phyloP scores from a whole-genome alignment of 768 basidiomycete species.

The Mycena pura region DNA sequence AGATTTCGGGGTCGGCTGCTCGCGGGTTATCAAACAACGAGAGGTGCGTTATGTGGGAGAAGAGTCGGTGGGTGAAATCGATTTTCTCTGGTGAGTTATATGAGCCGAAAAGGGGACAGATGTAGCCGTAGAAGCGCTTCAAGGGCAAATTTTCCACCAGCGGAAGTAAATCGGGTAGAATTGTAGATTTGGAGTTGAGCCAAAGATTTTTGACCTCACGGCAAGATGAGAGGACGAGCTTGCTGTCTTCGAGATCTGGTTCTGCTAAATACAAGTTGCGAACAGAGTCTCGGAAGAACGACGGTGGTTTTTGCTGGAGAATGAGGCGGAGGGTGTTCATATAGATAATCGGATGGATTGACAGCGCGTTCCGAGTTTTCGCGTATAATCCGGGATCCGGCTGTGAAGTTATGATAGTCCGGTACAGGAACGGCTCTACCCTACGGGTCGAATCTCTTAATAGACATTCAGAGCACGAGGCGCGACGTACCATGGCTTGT shows the following conservation, averaged over 20 bases:
- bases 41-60: constrained; percentile 3
- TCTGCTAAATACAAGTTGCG: neutral
- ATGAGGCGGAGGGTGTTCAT: neutral
- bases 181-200: neutral
- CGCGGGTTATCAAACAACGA: neutral
- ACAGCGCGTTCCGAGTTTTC: neutral
- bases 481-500: too few species aligned
- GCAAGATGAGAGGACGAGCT: neutral
- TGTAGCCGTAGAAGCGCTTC: neutral
- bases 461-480: too few species aligned
- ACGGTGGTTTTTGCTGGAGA: neutral
- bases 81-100: too few species aligned
- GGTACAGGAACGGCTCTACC: neutral
- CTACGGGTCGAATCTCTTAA: too few species aligned
- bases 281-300: neutral
- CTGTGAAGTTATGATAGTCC: neutral
- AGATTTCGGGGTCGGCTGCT: neutral
- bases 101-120: neutral
- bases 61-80: neutral
- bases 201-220: neutral
- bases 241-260: neutral
- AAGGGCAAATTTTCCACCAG: neutral
- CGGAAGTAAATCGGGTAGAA: neutral
- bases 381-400: too few species aligned
- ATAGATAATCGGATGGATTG: neutral